Conservation (phyloP, 805 yeast species). For the Barnettozyma botsteinii region DNA sequence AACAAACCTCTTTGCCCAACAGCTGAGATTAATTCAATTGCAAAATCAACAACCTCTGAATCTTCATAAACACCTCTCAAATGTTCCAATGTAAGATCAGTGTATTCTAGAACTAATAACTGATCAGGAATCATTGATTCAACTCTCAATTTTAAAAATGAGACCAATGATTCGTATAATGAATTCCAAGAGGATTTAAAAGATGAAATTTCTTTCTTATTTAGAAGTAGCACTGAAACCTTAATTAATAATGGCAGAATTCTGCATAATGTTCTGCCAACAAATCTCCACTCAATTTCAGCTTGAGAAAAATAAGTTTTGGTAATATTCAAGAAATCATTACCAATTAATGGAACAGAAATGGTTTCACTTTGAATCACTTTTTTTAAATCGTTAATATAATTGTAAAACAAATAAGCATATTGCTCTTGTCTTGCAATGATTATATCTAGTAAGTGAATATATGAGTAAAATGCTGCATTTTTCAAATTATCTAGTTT, state of each 20-base stretch:
- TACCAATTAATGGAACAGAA: constrained; percentile 46
- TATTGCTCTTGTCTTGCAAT: constrained; percentile 64
- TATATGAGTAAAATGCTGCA: constrained; percentile 47
- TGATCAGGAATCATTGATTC: constrained; percentile 54
- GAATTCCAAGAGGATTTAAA: constrained; percentile 26
- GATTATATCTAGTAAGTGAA: constrained; percentile 55
- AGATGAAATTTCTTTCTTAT: constrained; percentile 16
- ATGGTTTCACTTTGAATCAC: constrained; percentile 17
- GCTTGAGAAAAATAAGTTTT: constrained; percentile 43
- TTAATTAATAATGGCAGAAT: constrained; percentile 47
- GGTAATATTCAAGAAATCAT: constrained; percentile 41
- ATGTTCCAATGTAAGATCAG: constrained; percentile 48
- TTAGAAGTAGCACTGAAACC: constrained; percentile 29
- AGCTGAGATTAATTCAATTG: constrained; percentile 43
- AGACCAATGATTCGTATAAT: constrained; percentile 30
- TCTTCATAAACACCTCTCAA: constrained; percentile 36
- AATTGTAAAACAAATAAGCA: constrained; percentile 49
- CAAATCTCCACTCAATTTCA: constrained; percentile 51
- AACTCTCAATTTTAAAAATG: constrained; percentile 43
- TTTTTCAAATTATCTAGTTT: constrained; percentile 25
- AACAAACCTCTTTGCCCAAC: constrained; percentile 56
- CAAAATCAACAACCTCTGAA: constrained; percentile 35
- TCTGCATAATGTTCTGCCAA: constrained; percentile 61
- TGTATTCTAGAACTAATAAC: constrained; percentile 50
- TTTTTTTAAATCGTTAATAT: constrained; percentile 26